Percentiles rank a stretch among this genome's conserved stretches.
Conservation (phyloP, 768 basidiomycete genomes). For the Multifurca ochricompacta region DNA sequence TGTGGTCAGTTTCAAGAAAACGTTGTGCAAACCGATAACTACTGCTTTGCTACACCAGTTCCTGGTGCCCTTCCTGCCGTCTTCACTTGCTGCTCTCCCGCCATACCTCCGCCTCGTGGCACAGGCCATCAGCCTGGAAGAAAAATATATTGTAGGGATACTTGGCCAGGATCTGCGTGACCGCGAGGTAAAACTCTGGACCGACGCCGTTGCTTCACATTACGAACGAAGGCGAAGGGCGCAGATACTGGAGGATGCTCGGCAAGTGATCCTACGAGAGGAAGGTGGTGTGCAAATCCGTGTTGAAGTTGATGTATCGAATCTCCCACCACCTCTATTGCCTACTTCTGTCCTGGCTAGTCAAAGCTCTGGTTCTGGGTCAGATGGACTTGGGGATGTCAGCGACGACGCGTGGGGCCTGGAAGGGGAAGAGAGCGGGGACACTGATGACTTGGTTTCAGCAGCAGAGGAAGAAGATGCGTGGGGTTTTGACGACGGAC, state of each 20-base stretch:
- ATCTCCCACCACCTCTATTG: neutral
- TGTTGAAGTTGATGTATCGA: slow-evolving; percentile 17
- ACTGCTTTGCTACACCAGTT: slow-evolving; percentile 56
- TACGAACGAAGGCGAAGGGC: slow-evolving; percentile 73
- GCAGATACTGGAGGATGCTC: slow-evolving; percentile 54
- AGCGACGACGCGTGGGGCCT: slow-evolving; percentile 40
- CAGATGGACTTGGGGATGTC: slow-evolving; percentile 16
- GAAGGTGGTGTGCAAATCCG: slow-evolving; percentile 35
- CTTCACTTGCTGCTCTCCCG: slow-evolving; percentile 50
- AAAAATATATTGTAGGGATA: slow-evolving; percentile 39
- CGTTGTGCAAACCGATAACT: slow-evolving; percentile 53
- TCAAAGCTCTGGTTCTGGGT: slow-evolving; percentile 11
- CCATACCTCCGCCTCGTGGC: slow-evolving; percentile 50
- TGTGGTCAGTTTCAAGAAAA: slow-evolving; percentile 39
- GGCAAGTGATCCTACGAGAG: slow-evolving; percentile 44
- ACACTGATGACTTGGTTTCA: slow-evolving; percentile 19
- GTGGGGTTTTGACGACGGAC: slow-evolving; percentile 36
- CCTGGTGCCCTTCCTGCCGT: slow-evolving; percentile 63
- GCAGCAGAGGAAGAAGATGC: slow-evolving; percentile 26
- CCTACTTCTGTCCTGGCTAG: neutral
- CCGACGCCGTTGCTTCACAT: slow-evolving; percentile 55
- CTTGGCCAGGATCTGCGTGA: slow-evolving; percentile 43
- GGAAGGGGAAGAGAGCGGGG: slow-evolving; percentile 32
- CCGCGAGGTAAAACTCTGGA: slow-evolving; percentile 58
- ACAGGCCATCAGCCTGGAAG: slow-evolving; percentile 62